Percentiles rank a stretch among this genome's conserved stretches.
Conservation (phyloP, 2,329 filamentous ascomycete genomes). For the Colletotrichum liriopes region DNA sequence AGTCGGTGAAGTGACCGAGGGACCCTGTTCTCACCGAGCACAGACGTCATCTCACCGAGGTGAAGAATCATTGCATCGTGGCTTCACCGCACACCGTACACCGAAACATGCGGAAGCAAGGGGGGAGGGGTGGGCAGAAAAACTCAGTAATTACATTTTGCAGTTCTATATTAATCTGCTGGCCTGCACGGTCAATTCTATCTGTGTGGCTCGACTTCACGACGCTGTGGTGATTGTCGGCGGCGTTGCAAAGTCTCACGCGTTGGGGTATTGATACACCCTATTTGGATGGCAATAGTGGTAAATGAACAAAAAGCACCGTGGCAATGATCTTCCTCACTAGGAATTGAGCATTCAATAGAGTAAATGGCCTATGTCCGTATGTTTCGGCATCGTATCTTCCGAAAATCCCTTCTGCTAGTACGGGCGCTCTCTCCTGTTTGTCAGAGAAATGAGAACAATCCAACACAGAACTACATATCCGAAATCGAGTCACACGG, state of each 20-base stretch:
- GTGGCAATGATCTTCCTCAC: not conserved
- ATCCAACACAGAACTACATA: not conserved
- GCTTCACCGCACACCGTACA: slow-evolving; percentile 22
- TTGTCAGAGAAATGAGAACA: not conserved
- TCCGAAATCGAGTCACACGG: too few species aligned
- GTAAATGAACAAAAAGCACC: too few species aligned
- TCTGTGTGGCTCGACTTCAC: not conserved
- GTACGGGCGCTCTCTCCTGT: too few species aligned
- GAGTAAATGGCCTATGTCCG: not conserved
- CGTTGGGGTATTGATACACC: not conserved
- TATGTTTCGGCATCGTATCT: not conserved
- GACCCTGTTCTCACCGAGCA: not conserved
- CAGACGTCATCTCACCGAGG: slow-evolving; percentile 1
- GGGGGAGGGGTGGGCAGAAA: not conserved
- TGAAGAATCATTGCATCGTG: not conserved
- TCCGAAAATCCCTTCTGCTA: not conserved
- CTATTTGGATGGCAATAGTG: not conserved
- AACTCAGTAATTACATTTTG: not conserved
- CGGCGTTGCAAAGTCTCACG: not conserved
- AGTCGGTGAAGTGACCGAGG: not conserved
- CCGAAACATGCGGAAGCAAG: not conserved
- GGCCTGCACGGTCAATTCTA: not conserved
- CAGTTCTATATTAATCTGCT: not conserved
- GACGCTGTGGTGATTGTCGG: not conserved
- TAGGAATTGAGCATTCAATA: not conserved